Percentiles rank a stretch among this genome's conserved stretches.
These are phyloP conservation scores for Yamagishiella unicocca DNA, from an alignment of 139 green algal genomes.

Conservation along the genomic window DNA sequence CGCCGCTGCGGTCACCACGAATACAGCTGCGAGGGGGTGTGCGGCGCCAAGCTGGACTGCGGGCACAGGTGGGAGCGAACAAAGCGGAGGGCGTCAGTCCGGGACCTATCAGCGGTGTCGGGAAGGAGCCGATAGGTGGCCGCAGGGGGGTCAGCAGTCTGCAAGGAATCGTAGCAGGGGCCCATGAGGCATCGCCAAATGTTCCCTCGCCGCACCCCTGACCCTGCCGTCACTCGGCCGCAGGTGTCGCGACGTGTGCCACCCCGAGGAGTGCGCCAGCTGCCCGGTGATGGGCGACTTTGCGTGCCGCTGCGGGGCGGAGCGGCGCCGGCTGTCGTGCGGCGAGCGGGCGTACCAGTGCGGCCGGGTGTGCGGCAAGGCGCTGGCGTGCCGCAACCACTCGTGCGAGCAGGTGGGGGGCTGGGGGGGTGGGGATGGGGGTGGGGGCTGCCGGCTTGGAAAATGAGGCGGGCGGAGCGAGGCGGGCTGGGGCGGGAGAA, in stretches of 20 bases:
- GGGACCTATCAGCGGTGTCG: too few relatives aligned
- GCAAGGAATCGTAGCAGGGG: too few relatives aligned
- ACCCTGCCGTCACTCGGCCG: too few relatives aligned
- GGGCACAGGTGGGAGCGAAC: conserved; percentile 48
- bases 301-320: conserved; percentile 67
- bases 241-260: conserved; percentile 49
- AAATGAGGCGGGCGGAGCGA: too few relatives aligned
- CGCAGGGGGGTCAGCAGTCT: too few relatives aligned
- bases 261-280: conserved; percentile 4
- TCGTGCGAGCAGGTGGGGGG: conserved; percentile 68
- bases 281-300: conserved; percentile 37
- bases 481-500: too few relatives aligned
- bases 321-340: conserved; percentile 63
- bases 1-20: conserved; percentile 73
- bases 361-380: conserved; percentile 65
- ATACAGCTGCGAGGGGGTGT: conserved; percentile 70
- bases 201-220: too few relatives aligned
- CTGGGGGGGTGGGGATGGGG: too few relatives aligned
- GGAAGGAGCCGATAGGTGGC: too few relatives aligned
- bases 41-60: conserved; percentile 47
- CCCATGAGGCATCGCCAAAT: too few relatives aligned
- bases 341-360: conserved; percentile 68
- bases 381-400: conserved; percentile 74
- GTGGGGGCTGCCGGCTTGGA: too few relatives aligned
- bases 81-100: background rate